Base-by-base conservation (phyloP, 257 asterid species). In the Mentha longifolia region DNA sequence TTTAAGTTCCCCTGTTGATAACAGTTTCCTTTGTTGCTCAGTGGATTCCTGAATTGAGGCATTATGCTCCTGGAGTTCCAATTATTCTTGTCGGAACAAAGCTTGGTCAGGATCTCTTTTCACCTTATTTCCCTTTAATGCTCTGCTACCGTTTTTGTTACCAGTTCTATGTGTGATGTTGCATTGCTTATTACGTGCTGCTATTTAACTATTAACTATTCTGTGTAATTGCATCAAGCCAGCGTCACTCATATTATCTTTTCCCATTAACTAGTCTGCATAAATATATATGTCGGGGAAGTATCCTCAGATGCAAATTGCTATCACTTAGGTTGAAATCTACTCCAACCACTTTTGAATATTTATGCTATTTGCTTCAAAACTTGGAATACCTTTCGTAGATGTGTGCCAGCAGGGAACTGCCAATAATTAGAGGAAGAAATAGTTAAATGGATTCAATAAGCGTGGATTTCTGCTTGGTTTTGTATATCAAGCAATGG, bases 31-130 rank as follows among this genome's bases (percentile, higher is more conserved):
- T 70, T 67, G 77, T 69, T 80, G 74, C 77, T 68, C 84, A 92
- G 98, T 92, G 98, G 98, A 82, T 90, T 84, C 95, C 96, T 79
- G 98, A 92, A 71, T 70, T 92, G 87, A 85, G 92, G 88, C 97
- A 90, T 82, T 90, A 88, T 80, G 96, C 96, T 76, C 93, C 96
- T 46, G 95, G 92, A 59, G 93, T 90, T 52, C 98, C 98, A 56
- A 81, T 92, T 49, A 81, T 92, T 79, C 96, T 93, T 68, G 98
- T 93, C 54, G 98, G 98, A 73, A 91, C 98, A 50, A 91, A 93
- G 85, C 95, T 87, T 62, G 98, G 98, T 93, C 14, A 78, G 92
- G 25, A 64, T 78, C 65, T 79, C 76, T 52, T 57, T 49, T 68
- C 76, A 61, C 61, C 71, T 49, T 64, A 66, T 70, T 56, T 67